A percentile compares a stretch with the other conserved stretches of the same genome.
phyloP scores from a whole-genome alignment of 768 basidiomycete species.

The Termitomyces sp. region DNA sequence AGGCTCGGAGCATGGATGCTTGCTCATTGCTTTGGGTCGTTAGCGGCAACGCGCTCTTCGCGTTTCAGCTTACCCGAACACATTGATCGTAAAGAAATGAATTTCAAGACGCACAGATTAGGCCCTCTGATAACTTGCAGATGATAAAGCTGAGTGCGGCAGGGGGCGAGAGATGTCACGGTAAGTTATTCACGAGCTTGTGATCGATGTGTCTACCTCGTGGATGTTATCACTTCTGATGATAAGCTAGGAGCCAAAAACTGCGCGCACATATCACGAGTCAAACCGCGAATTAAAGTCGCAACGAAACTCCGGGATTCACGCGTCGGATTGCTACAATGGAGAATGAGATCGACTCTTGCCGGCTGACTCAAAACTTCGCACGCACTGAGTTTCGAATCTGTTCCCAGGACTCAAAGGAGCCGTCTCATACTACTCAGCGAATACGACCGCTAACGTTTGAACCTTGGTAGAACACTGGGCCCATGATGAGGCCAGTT shows the following conservation, averaged over 20 bases:
- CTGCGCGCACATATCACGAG: background rate
- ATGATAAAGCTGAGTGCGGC: background rate
- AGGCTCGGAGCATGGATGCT: slow-evolving; percentile 5
- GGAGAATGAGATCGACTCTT: background rate
- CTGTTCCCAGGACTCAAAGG: too few relatives aligned
- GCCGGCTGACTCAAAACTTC: background rate
- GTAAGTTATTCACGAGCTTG: background rate
- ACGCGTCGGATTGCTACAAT: too few relatives aligned
- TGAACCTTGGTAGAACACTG: too few relatives aligned
- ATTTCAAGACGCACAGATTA: background rate
- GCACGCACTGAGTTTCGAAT: too few relatives aligned
- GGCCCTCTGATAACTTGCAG: too few relatives aligned
- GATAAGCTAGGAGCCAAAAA: background rate
- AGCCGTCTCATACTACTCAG: too few relatives aligned
- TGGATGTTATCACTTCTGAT: background rate
- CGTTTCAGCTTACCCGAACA: slow-evolving; percentile 1
- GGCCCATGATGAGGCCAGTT: too few relatives aligned
- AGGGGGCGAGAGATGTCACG: background rate
- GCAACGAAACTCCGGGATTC: background rate
- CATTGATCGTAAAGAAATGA: background rate
- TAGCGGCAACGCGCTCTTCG: background rate
- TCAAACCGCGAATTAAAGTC: background rate
- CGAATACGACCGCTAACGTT: too few relatives aligned
- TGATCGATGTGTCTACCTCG: slow-evolving; percentile 4
- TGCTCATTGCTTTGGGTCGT: background rate